A percentile compares a stretch with the other conserved stretches of the same genome.
phyloP scores from a whole-genome alignment of 164 flowering plant species.

The Saururus chinensis region DNA sequence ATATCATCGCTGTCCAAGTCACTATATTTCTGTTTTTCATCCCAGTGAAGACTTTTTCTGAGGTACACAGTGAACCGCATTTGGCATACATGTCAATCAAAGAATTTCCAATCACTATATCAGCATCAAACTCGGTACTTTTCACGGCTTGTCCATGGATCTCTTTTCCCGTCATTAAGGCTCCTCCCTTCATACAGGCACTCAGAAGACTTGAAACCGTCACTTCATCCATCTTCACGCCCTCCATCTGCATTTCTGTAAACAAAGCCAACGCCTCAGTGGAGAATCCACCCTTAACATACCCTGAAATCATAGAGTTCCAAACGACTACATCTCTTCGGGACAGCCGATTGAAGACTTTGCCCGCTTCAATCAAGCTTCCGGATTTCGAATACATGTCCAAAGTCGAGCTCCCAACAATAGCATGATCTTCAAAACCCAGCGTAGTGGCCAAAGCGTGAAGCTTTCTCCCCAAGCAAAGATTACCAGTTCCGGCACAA shows the following conservation, averaged over 20 bases:
- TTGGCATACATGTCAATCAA: constrained; percentile 67
- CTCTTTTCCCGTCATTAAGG: constrained; percentile 44
- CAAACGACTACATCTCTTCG: constrained; percentile 32
- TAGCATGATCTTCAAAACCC: constrained; percentile 33
- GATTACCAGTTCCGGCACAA: constrained; percentile 12
- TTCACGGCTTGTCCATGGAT: constrained; percentile 35
- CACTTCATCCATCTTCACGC: constrained; percentile 28
- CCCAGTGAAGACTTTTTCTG: constrained; percentile 17
- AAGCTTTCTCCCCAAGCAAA: constrained; percentile 12
- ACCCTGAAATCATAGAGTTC: constrained; percentile 44
- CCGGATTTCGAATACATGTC: constrained; percentile 38
- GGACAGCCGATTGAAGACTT: constrained; percentile 23
- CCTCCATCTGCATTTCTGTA: constrained; percentile 28
- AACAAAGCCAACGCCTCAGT: constrained; percentile 29
- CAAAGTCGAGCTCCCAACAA: constrained; percentile 32
- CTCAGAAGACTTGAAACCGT: constrained; percentile 36
- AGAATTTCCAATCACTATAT: constrained; percentile 40
- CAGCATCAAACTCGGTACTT: constrained; percentile 15
- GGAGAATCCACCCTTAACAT: constrained; percentile 29
- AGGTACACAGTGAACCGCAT: constrained; percentile 19
- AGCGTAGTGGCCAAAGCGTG: constrained; percentile 33
- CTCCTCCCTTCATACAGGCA: constrained; percentile 40
- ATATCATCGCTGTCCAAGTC: constrained; percentile 56
- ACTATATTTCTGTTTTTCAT: constrained; percentile 28
- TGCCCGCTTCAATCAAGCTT: constrained; percentile 20